phyloP scores from a whole-genome alignment of 345 rosid species.

The Salix arbutifolia region DNA sequence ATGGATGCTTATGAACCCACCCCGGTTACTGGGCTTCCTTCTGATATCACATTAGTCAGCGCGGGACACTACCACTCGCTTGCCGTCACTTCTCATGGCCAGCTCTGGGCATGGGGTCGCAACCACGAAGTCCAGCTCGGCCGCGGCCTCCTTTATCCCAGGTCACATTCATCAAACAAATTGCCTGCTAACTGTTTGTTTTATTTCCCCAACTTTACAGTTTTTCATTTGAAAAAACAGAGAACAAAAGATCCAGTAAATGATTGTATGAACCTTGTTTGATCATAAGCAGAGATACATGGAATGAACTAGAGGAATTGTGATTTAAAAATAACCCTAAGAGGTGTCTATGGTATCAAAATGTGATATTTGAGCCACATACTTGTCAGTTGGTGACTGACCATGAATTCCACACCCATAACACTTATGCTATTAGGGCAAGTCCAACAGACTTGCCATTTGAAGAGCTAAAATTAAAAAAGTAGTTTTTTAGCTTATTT shows the following conservation, averaged over 20 bases:
- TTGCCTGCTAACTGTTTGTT: constrained; percentile 14
- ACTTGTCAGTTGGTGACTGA: too few species aligned
- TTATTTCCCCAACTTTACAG: background rate
- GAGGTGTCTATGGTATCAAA: too few species aligned
- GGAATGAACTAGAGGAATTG: too few species aligned
- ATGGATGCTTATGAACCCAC: constrained; percentile 72
- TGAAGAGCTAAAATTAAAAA: too few species aligned
- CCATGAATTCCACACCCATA: too few species aligned
- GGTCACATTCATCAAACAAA: constrained; percentile 22
- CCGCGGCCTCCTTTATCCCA: constrained; percentile 36
- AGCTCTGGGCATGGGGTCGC: constrained; percentile 91
- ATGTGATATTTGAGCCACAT: too few species aligned
- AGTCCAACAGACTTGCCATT: too few species aligned
- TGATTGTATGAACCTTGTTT: background rate
- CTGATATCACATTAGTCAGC: constrained; percentile 41
- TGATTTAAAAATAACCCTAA: too few species aligned
- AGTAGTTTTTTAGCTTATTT: too few species aligned
- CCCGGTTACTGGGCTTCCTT: constrained; percentile 47
- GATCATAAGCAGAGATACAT: constrained; percentile 33
- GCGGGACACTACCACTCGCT: constrained; percentile 95
- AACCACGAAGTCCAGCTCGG: constrained; percentile 80
- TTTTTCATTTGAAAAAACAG: too few species aligned
- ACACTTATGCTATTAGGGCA: too few species aligned
- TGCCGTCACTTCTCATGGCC: constrained; percentile 69
- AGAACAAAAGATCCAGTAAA: too few species aligned